Conservation (phyloP, 2,329 filamentous ascomycete species). For the Fusarium napiforme region DNA sequence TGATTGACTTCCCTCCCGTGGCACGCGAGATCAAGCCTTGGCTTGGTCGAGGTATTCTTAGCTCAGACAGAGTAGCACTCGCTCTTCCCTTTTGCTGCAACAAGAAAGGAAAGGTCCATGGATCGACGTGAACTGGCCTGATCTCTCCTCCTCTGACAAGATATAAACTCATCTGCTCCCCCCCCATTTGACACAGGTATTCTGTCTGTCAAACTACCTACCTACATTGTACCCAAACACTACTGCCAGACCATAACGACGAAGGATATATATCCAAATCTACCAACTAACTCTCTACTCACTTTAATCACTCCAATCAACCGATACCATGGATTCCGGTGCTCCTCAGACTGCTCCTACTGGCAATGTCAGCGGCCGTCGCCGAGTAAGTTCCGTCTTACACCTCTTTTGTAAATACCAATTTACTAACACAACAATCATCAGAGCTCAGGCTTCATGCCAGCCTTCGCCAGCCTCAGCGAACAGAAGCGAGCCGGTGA, state of each 20-base stretch:
- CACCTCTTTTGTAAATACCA: not conserved
- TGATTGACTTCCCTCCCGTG: conserved; percentile 27
- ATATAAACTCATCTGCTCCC: conserved; percentile 26
- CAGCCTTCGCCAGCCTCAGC: conserved; percentile 61
- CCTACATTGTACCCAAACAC: not conserved
- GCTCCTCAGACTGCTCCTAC: conserved; percentile 37
- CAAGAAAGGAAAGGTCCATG: not conserved
- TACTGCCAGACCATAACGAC: not conserved
- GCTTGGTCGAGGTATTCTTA: conserved; percentile 20
- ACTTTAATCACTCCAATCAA: not conserved
- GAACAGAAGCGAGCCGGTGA: conserved; percentile 61
- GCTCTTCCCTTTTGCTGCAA: conserved; percentile 15
- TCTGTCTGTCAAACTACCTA: not conserved
- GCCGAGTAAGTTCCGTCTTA: conserved; percentile 40
- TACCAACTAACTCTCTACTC: not conserved
- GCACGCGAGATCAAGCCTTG: conserved; percentile 29
- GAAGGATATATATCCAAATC: not conserved
- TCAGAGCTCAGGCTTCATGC: conserved; percentile 60
- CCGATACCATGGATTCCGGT: conserved; percentile 46
- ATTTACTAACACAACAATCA: not conserved
- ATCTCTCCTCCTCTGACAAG: conserved; percentile 12
- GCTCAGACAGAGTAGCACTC: conserved; percentile 8
- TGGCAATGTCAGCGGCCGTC: conserved; percentile 41
- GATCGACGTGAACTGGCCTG: conserved; percentile 29
- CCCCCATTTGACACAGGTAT: not conserved